Conservation (phyloP, 2,329 filamentous ascomycete species). For the Fusarium sp. region DNA sequence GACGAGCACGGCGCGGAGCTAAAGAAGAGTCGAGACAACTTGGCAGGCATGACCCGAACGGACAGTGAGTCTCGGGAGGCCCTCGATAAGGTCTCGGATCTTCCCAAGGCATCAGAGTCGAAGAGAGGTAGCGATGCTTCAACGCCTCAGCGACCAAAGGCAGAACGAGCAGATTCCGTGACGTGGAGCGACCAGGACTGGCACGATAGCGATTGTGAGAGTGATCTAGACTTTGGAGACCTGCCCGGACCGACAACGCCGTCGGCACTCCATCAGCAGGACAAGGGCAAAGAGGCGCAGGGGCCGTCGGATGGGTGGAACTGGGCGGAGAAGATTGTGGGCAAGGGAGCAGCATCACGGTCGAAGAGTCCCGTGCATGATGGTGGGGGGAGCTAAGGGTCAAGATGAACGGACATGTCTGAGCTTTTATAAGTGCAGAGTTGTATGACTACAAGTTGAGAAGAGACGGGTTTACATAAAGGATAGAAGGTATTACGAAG, state of each 20-base stretch:
- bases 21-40: slow-evolving; percentile 51
- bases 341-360: slow-evolving; percentile 53
- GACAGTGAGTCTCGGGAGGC: slow-evolving; percentile 54
- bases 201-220: slow-evolving; percentile 45
- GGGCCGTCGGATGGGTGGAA: slow-evolving; percentile 56
- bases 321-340: slow-evolving; percentile 68
- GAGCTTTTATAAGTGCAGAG: slow-evolving; percentile 2
- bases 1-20: slow-evolving; percentile 76
- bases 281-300: slow-evolving; percentile 43
- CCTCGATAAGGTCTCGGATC: slow-evolving; percentile 60
- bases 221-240: slow-evolving; percentile 47
- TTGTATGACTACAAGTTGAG: slow-evolving; percentile 19
- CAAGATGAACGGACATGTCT: slow-evolving; percentile 7
- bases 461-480: slow-evolving; percentile 22
- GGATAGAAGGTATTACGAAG: slow-evolving; percentile 32
- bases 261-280: slow-evolving; percentile 28
- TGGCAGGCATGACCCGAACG: slow-evolving; percentile 35
- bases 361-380: slow-evolving; percentile 48
- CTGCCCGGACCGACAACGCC: slow-evolving; percentile 32
- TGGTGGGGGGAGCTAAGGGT: slow-evolving; percentile 25
- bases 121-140: slow-evolving; percentile 41
- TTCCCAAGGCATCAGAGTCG: slow-evolving; percentile 52
- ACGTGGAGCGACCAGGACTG: slow-evolving; percentile 69
- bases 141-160: slow-evolving; percentile 24
- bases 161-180: slow-evolving; percentile 63